Conservation (phyloP, 805 yeast species). For the Candida morakotiae region DNA sequence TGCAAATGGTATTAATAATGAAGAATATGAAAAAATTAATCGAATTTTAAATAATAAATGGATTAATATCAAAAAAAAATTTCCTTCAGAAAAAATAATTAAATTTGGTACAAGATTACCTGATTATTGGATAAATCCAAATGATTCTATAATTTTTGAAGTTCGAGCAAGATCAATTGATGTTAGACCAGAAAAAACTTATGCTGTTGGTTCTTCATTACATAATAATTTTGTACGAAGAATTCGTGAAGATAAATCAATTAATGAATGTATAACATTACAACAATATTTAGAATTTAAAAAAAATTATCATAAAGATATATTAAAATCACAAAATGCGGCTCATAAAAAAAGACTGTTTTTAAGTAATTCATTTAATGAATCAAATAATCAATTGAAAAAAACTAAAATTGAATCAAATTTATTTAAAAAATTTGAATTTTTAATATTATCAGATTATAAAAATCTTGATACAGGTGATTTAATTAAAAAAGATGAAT, state of each 20-base stretch:
- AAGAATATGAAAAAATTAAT: slow-evolving; percentile 58
- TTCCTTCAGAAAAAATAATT: slow-evolving; percentile 36
- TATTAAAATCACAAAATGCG: slow-evolving; percentile 24
- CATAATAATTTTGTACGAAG: slow-evolving; percentile 71
- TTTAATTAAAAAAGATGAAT: slow-evolving; percentile 27
- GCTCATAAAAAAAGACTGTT: slow-evolving; percentile 20
- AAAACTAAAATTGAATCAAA: slow-evolving; percentile 9
- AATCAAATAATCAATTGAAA: slow-evolving; percentile 10
- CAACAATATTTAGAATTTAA: slow-evolving; percentile 47
- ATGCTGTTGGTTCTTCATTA: slow-evolving; percentile 65
- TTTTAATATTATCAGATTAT: slow-evolving; percentile 54
- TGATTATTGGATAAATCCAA: slow-evolving; percentile 75
- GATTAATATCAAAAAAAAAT: slow-evolving; percentile 39
- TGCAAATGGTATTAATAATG: slow-evolving; percentile 76
- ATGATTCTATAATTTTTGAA: slow-evolving; percentile 73
- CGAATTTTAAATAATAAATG: slow-evolving; percentile 58
- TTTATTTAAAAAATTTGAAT: slow-evolving; percentile 44
- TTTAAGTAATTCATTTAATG: slow-evolving; percentile 13
- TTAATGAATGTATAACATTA: slow-evolving; percentile 50
- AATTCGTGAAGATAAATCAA: slow-evolving; percentile 66
- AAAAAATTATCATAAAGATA: slow-evolving; percentile 18
- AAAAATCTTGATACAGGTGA: slow-evolving; percentile 15
- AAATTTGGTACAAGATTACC: slow-evolving; percentile 63
- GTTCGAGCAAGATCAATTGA: slow-evolving; percentile 77
- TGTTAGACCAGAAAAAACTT: slow-evolving; percentile 39